These are phyloP conservation scores for Glarea lozoyensis DNA, from an alignment of 495 filamentous ascomycete genomes.

Conservation along the genomic window DNA sequence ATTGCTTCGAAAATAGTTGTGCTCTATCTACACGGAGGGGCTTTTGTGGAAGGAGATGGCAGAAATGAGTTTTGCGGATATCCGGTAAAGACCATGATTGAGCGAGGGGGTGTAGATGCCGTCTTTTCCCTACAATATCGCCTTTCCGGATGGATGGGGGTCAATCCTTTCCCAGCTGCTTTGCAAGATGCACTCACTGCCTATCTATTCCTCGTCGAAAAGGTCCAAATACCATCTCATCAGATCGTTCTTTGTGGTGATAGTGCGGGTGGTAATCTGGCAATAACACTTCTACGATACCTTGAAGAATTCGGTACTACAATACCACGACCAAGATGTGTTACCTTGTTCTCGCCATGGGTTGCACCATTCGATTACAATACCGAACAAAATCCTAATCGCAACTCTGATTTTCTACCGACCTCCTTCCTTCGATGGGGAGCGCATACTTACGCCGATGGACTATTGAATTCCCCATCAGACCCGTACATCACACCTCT, in stretches of 20 bases:
- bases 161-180: slow-evolving; percentile 34
- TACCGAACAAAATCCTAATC: too few species aligned
- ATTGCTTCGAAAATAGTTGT: neutral
- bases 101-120: slow-evolving; percentile 15
- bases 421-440: too few species aligned
- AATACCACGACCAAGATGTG: too few species aligned
- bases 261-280: slow-evolving; percentile 23
- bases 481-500: neutral
- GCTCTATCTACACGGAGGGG: slow-evolving; percentile 38
- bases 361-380: too few species aligned
- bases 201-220: slow-evolving; percentile 31
- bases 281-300: slow-evolving; percentile 31
- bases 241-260: slow-evolving; percentile 22
- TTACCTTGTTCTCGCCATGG: too few species aligned
- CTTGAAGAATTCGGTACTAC: slow-evolving; percentile 11
- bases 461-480: too few species aligned
- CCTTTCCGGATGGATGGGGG: slow-evolving; percentile 22
- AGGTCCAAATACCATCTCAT: slow-evolving; percentile 22
- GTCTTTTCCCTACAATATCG: slow-evolving; percentile 31
- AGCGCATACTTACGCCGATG: too few species aligned
- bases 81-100: slow-evolving; percentile 13
- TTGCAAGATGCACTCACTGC: slow-evolving; percentile 35
- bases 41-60: slow-evolving; percentile 33
- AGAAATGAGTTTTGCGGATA: slow-evolving; percentile 23
- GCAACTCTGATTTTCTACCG: too few species aligned